A percentile compares a stretch with the other conserved stretches of the same genome.
phyloP scores from a whole-genome alignment of 768 basidiomycete genomes.

The Xanthoconium stramineum region DNA sequence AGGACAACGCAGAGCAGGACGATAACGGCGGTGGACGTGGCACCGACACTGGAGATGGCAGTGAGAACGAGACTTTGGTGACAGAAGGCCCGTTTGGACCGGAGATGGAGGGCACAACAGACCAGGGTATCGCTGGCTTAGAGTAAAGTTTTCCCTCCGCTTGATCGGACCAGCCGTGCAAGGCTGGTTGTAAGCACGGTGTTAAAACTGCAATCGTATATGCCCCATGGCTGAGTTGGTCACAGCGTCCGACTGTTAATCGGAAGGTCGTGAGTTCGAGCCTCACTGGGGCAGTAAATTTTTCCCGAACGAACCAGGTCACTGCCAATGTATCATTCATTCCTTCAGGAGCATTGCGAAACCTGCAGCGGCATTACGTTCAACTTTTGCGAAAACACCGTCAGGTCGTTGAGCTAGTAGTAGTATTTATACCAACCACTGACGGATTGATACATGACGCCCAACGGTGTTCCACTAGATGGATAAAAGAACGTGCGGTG shows the following conservation, averaged over 20 bases:
- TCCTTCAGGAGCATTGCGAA: no score
- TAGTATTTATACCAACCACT: background rate
- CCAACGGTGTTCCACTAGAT: background rate
- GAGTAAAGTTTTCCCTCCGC: no score
- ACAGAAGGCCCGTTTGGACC: background rate
- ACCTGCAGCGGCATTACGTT: no score
- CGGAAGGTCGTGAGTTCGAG: conserved; percentile 54
- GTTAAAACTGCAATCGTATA: no score
- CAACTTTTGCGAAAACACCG: no score
- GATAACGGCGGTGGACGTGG: background rate
- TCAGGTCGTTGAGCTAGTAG: background rate
- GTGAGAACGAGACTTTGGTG: background rate
- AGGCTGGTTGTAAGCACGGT: no score
- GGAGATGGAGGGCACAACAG: no score
- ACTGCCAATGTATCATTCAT: no score
- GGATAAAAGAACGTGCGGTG: conserved; percentile 9
- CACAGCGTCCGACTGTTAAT: conserved; percentile 52
- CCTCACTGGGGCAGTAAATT: conserved; percentile 45
- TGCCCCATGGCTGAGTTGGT: conserved; percentile 55
- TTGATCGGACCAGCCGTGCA: no score
- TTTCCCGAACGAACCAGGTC: background rate
- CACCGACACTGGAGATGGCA: background rate
- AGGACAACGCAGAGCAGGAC: background rate
- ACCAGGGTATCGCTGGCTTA: no score
- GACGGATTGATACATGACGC: conserved; percentile 8